phyloP scores from a whole-genome alignment of 1,139 yeast species.

The Tardiomyces digboiensis region DNA sequence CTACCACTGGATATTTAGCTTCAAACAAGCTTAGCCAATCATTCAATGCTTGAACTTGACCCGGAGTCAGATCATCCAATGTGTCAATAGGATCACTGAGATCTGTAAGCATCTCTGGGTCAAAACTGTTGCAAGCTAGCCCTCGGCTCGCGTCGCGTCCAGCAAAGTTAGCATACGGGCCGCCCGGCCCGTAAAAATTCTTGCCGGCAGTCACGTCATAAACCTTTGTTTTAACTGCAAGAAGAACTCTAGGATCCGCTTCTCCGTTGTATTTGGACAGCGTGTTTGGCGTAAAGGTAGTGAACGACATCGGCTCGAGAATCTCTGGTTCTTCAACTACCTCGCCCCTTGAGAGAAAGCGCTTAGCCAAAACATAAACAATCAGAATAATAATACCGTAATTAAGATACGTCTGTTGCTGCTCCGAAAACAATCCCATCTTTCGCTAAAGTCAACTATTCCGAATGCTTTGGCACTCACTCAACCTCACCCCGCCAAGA shows the following conservation, averaged over 20 bases:
- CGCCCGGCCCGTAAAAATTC: constrained; percentile 91
- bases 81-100: constrained; percentile 54
- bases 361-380: constrained; percentile 1
- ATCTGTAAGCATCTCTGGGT: constrained; percentile 32
- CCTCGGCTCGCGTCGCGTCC: constrained; percentile 97
- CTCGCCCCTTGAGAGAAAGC: neutral
- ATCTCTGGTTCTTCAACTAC: constrained; percentile 1
- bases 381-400: constrained; percentile 1
- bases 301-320: constrained; percentile 57
- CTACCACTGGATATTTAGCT: constrained; percentile 40
- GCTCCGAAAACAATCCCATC: neutral
- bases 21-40: constrained; percentile 81
- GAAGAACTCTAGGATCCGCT: constrained; percentile 63
- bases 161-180: constrained; percentile 92
- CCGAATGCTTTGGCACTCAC: too few relatives aligned
- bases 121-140: constrained; percentile 84
- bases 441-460: too few relatives aligned
- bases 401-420: neutral
- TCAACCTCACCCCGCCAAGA: too few relatives aligned
- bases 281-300: constrained; percentile 71
- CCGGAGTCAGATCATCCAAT: constrained; percentile 47
- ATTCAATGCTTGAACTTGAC: constrained; percentile 60
- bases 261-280: constrained; percentile 71
- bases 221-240: constrained; percentile 79
- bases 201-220: constrained; percentile 80